Evolutionary conservation across 2,329 filamentous ascomycete species (phyloP), one percentile per base, ranked within the genome.

Genomic region (Cladosporium sp.): DNA sequence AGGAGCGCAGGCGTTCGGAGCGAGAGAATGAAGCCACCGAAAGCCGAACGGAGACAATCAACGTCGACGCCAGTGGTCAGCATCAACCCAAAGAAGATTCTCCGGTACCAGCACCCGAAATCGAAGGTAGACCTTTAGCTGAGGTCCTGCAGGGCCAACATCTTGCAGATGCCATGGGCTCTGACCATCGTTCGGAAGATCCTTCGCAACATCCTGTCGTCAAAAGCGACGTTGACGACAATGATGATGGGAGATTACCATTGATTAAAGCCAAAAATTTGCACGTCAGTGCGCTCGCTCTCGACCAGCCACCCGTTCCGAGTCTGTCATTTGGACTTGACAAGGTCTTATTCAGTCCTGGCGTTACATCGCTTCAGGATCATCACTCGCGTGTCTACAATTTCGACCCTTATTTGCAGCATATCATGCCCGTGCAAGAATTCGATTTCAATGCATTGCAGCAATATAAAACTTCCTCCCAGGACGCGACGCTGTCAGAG

Each of bases 301-400:
- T 77, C 38, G 68, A 77, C 19, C 74, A 77, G 38, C 70, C 77
- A 2, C 72, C 74, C 10, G 78, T 84, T 9, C 87, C 89, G 1
- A 71, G 71, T 22, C 74, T 95, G 2, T 75, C 81, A 2, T 86
- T 93, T 66, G 86, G 87, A 6, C 76, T 96, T 32, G 89, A 95
- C 56, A 80, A 90, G 53, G 92, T 95, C n/a, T 74, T 98, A 2
- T 98, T 98, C 78, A 98, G 96, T 63, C 86, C 86, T 2, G 91
- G 93, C 18, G 88, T 96, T 35, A 95, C 96, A 68, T 85, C 89
- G 46, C 79, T 98, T 48, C 91, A 95, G 70, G 93, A 98, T 67
- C 84, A 86, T 19, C 82, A 89, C 54, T 90, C 92, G 37, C 80
- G 84, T 14, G 89, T 97, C 6, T 98, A 84, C 77, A 98, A 98